Percentiles rank a stretch among this genome's conserved stretches.
These are phyloP conservation scores for Saccharomyces hybrid DNA, from an alignment of 1,139 yeast genomes.

Conservation along the genomic window DNA sequence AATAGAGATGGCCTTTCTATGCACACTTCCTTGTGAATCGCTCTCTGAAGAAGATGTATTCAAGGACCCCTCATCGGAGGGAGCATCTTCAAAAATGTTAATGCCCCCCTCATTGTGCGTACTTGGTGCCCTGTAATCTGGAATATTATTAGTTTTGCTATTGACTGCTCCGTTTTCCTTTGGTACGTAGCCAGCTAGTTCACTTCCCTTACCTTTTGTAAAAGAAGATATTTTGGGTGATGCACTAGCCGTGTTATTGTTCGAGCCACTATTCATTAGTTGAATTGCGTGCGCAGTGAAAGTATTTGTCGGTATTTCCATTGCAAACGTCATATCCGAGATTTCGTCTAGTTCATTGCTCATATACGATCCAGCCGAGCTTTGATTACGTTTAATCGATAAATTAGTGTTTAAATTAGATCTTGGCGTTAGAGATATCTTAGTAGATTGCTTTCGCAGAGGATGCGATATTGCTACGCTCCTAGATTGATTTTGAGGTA, in stretches of 20 bases:
- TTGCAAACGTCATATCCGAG: constrained; percentile 26
- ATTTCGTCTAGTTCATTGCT: constrained; percentile 11
- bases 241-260: not conserved
- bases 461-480: constrained; percentile 5
- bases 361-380: not conserved
- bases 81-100: constrained; percentile 30
- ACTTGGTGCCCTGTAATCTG: constrained; percentile 5
- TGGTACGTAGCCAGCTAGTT: not conserved
- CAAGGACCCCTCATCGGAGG: constrained; percentile 20
- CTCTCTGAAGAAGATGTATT: constrained; percentile 16
- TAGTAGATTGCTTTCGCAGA: constrained; percentile 15
- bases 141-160: constrained; percentile 6
- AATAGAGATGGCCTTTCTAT: constrained; percentile 29
- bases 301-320: constrained; percentile 25
- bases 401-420: constrained; percentile 11
- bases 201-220: not conserved
- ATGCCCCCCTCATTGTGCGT: constrained; percentile 11
- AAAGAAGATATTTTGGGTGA: not conserved
- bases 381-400: constrained; percentile 2
- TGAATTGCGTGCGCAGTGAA: constrained; percentile 27
- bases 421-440: constrained; percentile 11
- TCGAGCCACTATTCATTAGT: constrained; percentile 3
- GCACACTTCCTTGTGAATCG: constrained; percentile 18
- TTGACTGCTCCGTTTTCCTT: not conserved
- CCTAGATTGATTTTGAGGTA: not conserved